phyloP scores from a whole-genome alignment of 768 basidiomycete genomes.

The Clitopilus passeckerianus region DNA sequence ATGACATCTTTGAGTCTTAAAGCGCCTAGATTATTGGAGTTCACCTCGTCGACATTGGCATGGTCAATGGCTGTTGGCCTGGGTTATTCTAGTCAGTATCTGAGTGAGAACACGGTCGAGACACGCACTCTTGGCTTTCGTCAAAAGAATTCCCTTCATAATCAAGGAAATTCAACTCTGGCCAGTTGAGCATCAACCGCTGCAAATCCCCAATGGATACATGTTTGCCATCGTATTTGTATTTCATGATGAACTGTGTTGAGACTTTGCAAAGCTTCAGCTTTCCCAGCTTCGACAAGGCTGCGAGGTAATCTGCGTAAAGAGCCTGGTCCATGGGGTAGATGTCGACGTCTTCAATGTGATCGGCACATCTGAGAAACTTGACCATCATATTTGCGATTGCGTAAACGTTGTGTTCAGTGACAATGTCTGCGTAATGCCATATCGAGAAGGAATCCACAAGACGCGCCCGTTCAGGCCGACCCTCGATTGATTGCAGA shows the following conservation, averaged over 20 bases:
- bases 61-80: too few relatives aligned
- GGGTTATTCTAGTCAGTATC: too few relatives aligned
- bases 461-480: not conserved
- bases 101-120: too few relatives aligned
- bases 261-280: not conserved
- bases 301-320: not conserved
- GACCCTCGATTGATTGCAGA: not conserved
- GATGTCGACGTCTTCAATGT: not conserved
- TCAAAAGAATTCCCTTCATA: not conserved
- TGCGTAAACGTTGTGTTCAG: not conserved
- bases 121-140: not conserved
- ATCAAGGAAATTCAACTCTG: not conserved
- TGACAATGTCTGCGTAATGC: not conserved
- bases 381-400: not conserved
- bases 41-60: too few relatives aligned
- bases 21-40: too few relatives aligned
- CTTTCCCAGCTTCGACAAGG: not conserved
- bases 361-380: not conserved
- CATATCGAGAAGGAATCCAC: not conserved
- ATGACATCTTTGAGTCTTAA: too few relatives aligned
- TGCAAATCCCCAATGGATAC: not conserved
- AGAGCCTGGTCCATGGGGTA: not conserved
- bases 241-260: not conserved
- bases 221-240: not conserved
- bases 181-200: not conserved